Base-by-base conservation (phyloP, 2,329 filamentous ascomycete genomes). In the Aspergillus hiratsukae region DNA sequence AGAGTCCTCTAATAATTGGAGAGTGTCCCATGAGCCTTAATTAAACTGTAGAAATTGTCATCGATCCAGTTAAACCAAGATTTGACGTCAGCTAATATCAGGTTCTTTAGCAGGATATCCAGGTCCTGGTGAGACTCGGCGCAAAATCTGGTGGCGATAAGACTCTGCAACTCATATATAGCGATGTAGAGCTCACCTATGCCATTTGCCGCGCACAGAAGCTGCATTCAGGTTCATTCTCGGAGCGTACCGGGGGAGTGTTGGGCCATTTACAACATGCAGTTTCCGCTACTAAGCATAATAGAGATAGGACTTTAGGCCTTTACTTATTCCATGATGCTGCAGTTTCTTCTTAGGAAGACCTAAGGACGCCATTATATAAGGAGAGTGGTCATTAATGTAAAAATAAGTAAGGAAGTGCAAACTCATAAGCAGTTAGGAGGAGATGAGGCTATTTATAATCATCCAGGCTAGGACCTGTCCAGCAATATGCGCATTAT, bases 61-160 rank as follows among this genome's bases (percentile, higher is more conserved):
- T 62, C 31, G 28, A 63, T 62, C 61, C 43, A 63, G 49, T 63
- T 27, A 58, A 63, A 62, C 55, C 54, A 63, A 43, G 52, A 52
- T 41, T 62, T 63, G 11, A 60, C 51, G 55, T 62, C 51, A 10
- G 51, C 40, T 14, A 50, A 19, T 23, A 53, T 59, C 9, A 63
- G 56, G 29, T 61, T 61, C 23, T 45, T 29, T 28, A 60, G 53
- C 11, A 56, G 43, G 11, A 40, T 14, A 53, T 59, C 58, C 27
- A 54, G 58, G 23, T 61, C 51, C 43, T 48, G 40, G 37, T 17
- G 8, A 49, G 56, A 49, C 21, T 61, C 29, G 5, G 45, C 25
- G 52, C 58, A 61, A 53, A 59, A 62, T 14, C 60, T 62, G 7
- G 23, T 19, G 28, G 54, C 48, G 29, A 27, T 46, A n/a, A 53